A percentile compares a stretch with the other conserved stretches of the same genome.
phyloP scores from a whole-genome alignment of 2,329 filamentous ascomycete genomes.

The Didymella keratinophila region DNA sequence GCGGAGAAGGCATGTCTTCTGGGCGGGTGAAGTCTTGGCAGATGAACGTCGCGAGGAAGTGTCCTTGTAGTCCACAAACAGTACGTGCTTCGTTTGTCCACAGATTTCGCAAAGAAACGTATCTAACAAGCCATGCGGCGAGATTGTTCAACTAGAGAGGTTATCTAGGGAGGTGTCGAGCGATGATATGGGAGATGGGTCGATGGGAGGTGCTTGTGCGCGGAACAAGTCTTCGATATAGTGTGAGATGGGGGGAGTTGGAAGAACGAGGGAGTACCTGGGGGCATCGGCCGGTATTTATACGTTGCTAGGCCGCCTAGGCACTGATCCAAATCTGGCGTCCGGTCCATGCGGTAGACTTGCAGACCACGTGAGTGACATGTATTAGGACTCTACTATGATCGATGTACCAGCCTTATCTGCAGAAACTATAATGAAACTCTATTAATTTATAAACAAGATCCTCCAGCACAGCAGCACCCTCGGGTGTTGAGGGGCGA shows the following conservation, averaged over 20 bases:
- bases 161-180: not conserved
- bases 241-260: not conserved
- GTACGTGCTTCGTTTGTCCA: not conserved
- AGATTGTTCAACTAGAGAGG: not conserved
- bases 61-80: not conserved
- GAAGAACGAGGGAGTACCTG: not conserved
- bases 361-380: not conserved
- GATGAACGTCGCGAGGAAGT: slow-evolving; percentile 57
- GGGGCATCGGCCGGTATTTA: not conserved
- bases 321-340: not conserved
- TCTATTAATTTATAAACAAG: too few relatives aligned
- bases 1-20: slow-evolving; percentile 54
- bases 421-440: not conserved
- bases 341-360: not conserved
- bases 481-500: too few relatives aligned
- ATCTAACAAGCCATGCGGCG: not conserved
- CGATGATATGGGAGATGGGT: not conserved
- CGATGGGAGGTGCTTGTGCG: not conserved
- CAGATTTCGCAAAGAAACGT: not conserved
- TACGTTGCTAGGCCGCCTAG: not conserved
- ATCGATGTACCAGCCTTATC: not conserved
- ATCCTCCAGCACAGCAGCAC: too few relatives aligned
- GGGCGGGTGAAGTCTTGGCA: slow-evolving; percentile 56
- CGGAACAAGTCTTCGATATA: not conserved
- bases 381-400: not conserved